Percentiles rank a stretch among this genome's conserved stretches.
These are phyloP conservation scores for Prunus padus DNA, from an alignment of 306 rosid species.

Conservation along the genomic window DNA sequence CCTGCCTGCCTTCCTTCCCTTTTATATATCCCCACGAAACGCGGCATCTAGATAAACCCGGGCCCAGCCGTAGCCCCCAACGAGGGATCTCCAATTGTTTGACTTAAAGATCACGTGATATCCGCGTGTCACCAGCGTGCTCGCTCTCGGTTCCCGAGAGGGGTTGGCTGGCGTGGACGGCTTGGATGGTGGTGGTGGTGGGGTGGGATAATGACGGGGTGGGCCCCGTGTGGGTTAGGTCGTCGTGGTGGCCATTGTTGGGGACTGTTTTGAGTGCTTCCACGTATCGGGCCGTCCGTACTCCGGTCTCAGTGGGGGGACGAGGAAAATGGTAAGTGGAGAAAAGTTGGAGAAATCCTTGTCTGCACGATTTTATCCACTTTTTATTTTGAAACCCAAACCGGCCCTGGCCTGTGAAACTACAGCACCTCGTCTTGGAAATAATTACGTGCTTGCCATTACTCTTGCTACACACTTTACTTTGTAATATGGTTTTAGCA, in stretches of 20 bases:
- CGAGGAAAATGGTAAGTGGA: constrained; percentile 37
- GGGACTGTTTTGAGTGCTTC: not conserved
- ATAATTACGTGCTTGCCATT: constrained; percentile 20
- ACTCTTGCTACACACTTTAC: not conserved
- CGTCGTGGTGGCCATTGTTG: not conserved
- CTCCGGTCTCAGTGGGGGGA: constrained; percentile 12
- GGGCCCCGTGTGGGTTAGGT: constrained; percentile 15
- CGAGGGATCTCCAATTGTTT: not conserved
- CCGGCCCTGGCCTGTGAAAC: not conserved
- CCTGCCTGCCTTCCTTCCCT: too few species aligned
- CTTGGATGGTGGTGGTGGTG: not conserved
- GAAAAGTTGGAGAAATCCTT: not conserved
- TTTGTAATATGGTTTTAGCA: not conserved
- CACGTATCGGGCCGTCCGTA: constrained; percentile 23
- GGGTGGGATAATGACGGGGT: not conserved
- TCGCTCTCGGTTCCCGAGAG: not conserved
- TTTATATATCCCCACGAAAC: constrained; percentile 22
- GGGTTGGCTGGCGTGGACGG: constrained; percentile 15
- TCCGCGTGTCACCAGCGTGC: constrained; percentile 9
- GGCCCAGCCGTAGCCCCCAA: constrained; percentile 13
- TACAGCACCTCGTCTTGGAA: not conserved
- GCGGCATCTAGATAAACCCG: constrained; percentile 34
- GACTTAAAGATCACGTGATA: constrained; percentile 25
- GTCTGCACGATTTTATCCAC: constrained; percentile 29
- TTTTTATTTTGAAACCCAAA: not conserved